These are phyloP conservation scores for Solanum ossicruentum DNA, from an alignment of 257 asterid species.

Conservation along the genomic window DNA sequence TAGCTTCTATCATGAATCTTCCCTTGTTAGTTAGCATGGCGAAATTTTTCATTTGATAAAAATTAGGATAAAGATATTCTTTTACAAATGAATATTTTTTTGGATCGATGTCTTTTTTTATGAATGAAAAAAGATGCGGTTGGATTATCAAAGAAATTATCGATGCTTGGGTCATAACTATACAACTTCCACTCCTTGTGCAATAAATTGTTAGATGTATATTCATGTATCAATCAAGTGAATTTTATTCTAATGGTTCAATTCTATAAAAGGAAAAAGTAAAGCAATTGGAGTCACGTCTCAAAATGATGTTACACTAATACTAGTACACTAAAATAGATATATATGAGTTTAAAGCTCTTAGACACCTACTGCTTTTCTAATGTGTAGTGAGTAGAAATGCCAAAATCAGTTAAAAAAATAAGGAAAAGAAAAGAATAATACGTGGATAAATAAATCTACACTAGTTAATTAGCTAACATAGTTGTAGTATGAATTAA, in stretches of 20 bases:
- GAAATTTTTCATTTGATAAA: neutral
- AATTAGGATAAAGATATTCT: neutral
- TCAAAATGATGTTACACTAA: too few relatives aligned
- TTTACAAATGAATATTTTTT: neutral
- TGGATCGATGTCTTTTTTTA: neutral
- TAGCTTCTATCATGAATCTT: neutral
- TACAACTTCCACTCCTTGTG: neutral
- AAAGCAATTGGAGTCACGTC: fast-evolving
- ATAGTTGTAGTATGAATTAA: too few relatives aligned
- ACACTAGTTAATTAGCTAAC: too few relatives aligned
- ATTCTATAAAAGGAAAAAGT: too few relatives aligned
- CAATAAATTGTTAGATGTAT: neutral
- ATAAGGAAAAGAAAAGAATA: too few relatives aligned
- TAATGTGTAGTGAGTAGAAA: neutral
- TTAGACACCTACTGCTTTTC: neutral
- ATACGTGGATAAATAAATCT: too few relatives aligned
- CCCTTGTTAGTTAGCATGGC: fast-evolving
- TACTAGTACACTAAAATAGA: too few relatives aligned
- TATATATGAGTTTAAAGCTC: neutral
- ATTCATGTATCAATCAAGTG: neutral
- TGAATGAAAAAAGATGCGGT: neutral
- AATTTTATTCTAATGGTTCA: neutral
- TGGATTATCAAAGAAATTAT: too few relatives aligned
- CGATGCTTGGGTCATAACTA: neutral
- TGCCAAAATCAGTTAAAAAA: neutral